Percentiles rank a stretch among this genome's conserved stretches.
Conservation (phyloP, 139 green algal genomes). For the Volvox reticuliferus region DNA sequence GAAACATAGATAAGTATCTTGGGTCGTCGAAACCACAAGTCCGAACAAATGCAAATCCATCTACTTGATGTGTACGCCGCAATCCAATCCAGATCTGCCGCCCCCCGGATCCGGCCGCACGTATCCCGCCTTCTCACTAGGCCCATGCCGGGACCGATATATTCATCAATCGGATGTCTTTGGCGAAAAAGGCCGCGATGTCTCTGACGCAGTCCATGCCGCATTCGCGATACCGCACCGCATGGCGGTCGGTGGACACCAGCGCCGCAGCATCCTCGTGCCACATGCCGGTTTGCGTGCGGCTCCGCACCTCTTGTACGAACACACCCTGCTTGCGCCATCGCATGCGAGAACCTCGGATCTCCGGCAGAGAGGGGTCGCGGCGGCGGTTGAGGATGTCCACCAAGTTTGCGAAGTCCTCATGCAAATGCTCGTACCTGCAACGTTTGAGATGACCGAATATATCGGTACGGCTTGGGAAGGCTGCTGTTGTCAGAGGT, state of each 20-base stretch:
- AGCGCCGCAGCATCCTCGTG: conserved; percentile 26
- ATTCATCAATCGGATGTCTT: conserved; percentile 29
- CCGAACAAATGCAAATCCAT: no score
- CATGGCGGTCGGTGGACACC: conserved; percentile 35
- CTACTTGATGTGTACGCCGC: no score
- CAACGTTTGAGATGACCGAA: no score
- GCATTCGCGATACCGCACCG: conserved; percentile 21
- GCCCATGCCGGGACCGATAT: background rate
- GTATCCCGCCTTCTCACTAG: no score
- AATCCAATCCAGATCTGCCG: no score
- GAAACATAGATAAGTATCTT: no score
- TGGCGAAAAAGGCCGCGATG: conserved; percentile 11
- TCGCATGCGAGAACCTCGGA: background rate
- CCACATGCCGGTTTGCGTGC: conserved; percentile 1
- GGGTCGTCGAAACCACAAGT: no score
- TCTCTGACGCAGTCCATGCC: conserved; percentile 24
- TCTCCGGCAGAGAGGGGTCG: conserved; percentile 23
- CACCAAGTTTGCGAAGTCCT: conserved; percentile 37
- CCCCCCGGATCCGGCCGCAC: no score
- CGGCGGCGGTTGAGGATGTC: conserved; percentile 40
- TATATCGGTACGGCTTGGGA: no score
- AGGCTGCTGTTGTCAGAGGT: no score
- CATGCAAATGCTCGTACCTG: conserved; percentile 48
- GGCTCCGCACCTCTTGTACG: conserved; percentile 29
- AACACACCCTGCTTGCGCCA: conserved; percentile 50